Percentiles rank a stretch among this genome's conserved stretches.
These are phyloP conservation scores for Collybia sp. DNA, from an alignment of 768 basidiomycete species.

Conservation along the genomic window DNA sequence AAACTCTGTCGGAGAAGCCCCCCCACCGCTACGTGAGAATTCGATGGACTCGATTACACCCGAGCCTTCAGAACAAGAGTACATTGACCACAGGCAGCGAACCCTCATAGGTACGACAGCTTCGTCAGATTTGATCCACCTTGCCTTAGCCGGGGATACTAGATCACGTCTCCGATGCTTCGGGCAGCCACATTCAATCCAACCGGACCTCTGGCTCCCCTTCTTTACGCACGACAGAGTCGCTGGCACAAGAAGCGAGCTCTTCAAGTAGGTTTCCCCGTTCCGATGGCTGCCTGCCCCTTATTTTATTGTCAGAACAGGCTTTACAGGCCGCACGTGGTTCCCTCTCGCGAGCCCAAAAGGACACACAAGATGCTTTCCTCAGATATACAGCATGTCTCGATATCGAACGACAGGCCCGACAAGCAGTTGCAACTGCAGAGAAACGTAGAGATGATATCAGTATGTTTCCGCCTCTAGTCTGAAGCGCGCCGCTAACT, in stretches of 20 bases:
- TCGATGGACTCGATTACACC: constrained; percentile 44
- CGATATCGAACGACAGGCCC: constrained; percentile 62
- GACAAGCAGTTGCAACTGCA: constrained; percentile 55
- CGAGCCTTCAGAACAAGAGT: constrained; percentile 42
- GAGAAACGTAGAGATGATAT: constrained; percentile 71
- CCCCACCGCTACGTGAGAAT: constrained; percentile 36
- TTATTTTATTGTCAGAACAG: constrained; percentile 39
- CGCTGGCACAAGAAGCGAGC: constrained; percentile 52
- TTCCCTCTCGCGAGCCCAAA: constrained; percentile 58
- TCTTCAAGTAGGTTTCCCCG: constrained; percentile 46
- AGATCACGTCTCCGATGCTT: constrained; percentile 34
- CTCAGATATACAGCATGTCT: constrained; percentile 65
- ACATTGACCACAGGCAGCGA: constrained; percentile 30
- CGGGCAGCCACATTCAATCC: constrained; percentile 24
- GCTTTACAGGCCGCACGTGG: constrained; percentile 58
- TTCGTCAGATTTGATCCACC: constrained; percentile 2
- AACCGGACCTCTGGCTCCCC: constrained; percentile 49
- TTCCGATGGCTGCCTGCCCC: constrained; percentile 8
- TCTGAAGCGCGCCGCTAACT: constrained; percentile 10
- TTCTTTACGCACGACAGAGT: constrained; percentile 43
- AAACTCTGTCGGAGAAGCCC: constrained; percentile 34
- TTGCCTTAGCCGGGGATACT: not conserved
- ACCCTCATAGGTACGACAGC: constrained; percentile 22
- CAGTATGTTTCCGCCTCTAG: constrained; percentile 29
- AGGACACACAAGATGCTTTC: constrained; percentile 70